Percentiles rank a stretch among this genome's conserved stretches.
Conservation (phyloP, 2,329 filamentous ascomycete genomes). For the Colletotrichum horii region DNA sequence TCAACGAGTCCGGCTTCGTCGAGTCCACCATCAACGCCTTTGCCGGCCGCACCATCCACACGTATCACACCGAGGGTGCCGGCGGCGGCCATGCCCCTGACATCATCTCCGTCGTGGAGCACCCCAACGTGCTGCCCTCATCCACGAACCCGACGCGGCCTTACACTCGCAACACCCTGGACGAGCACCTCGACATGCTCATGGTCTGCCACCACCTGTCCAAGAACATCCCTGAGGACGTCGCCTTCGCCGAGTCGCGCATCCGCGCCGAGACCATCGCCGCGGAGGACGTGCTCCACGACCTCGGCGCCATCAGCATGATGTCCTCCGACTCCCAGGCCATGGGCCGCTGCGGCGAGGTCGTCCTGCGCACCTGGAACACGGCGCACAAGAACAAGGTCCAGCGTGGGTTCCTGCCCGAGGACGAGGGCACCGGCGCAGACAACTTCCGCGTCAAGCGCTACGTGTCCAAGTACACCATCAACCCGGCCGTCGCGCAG, state of each 20-base stretch:
- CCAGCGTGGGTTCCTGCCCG: slow-evolving; percentile 76
- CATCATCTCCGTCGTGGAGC: slow-evolving; percentile 92
- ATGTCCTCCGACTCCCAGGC: slow-evolving; percentile 96
- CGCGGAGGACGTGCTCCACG: slow-evolving; percentile 94
- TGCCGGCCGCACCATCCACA: slow-evolving; percentile 88
- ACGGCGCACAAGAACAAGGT: slow-evolving; percentile 96
- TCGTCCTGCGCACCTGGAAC: slow-evolving; percentile 92
- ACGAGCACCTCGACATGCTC: slow-evolving; percentile 97
- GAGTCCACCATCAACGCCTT: slow-evolving; percentile 88
- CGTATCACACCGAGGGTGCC: slow-evolving; percentile 95
- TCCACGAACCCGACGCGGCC: slow-evolving; percentile 93
- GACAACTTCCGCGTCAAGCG: slow-evolving; percentile 94
- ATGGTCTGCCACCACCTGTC: slow-evolving; percentile 98
- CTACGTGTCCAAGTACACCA: slow-evolving; percentile 94
- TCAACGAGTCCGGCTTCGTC: slow-evolving; percentile 97
- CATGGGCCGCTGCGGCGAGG: slow-evolving; percentile 96
- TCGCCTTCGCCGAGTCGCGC: slow-evolving; percentile 92
- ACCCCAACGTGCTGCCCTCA: slow-evolving; percentile 85
- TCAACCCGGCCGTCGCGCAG: slow-evolving; percentile 91
- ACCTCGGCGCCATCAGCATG: slow-evolving; percentile 95
- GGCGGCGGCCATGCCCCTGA: slow-evolving; percentile 95
- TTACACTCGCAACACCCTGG: slow-evolving; percentile 89
- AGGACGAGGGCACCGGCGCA: slow-evolving; percentile 79
- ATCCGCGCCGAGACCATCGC: slow-evolving; percentile 97
- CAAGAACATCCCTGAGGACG: slow-evolving; percentile 92